Evolutionary conservation across 2,329 filamentous ascomycete species (phyloP).

Genomic region (Cladophialophora yegresii): DNA sequence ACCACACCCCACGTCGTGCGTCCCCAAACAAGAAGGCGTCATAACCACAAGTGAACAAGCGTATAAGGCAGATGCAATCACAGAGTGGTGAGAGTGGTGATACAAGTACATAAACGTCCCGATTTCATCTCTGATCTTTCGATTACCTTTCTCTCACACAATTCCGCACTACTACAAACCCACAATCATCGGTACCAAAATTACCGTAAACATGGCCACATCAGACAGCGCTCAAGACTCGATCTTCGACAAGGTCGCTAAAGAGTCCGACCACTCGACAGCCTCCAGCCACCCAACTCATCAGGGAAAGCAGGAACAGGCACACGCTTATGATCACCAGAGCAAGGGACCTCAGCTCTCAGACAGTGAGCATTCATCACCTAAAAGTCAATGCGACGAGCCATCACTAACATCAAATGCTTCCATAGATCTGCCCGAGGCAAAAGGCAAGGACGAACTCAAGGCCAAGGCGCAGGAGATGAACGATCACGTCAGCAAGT

Average conservation of each 20-base stretch:
- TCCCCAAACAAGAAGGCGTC: conserved; percentile 7
- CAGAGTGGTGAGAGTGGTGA: background rate
- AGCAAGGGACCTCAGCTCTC: conserved; percentile 52
- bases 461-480: conserved; percentile 64
- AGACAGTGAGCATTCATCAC: conserved; percentile 42
- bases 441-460: conserved; percentile 65
- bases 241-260: conserved; percentile 44
- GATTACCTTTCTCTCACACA: background rate
- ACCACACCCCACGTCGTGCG: conserved; percentile 13
- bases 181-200: background rate
- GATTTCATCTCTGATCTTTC: background rate
- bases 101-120: conserved; percentile 5
- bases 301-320: conserved; percentile 37
- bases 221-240: conserved; percentile 39
- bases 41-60: background rate
- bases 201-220: conserved; percentile 28
- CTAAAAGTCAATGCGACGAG: background rate
- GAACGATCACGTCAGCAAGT: conserved; percentile 56
- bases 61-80: conserved; percentile 6
- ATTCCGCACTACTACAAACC: background rate
- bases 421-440: conserved; percentile 42
- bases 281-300: conserved; percentile 44
- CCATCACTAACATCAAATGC: conserved; percentile 39
- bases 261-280: conserved; percentile 43
- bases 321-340: conserved; percentile 41